Conservation (phyloP, 129 eudicot genomes). For the Saposhnikovia divaricata region DNA sequence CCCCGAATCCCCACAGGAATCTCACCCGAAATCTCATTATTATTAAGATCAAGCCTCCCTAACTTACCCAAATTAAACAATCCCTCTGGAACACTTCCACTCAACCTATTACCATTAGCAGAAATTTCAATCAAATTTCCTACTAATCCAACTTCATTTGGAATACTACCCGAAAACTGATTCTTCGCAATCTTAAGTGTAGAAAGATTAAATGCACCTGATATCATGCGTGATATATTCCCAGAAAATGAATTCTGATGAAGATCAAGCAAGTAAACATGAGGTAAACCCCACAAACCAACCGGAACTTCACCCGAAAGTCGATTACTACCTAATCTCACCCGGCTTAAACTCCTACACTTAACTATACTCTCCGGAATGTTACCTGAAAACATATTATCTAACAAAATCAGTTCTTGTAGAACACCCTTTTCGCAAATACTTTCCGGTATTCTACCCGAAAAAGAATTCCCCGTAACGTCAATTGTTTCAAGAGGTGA, state of each 20-base stretch:
- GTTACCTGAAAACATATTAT: conserved; percentile 54
- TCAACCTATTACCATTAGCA: conserved; percentile 40
- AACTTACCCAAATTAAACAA: conserved; percentile 39
- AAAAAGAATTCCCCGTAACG: conserved; percentile 42
- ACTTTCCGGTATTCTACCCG: conserved; percentile 50
- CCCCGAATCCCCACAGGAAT: conserved; percentile 29
- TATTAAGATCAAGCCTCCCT: conserved; percentile 40
- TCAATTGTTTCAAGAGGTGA: conserved; percentile 51
- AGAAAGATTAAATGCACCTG: conserved; percentile 61
- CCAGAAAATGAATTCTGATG: conserved; percentile 57
- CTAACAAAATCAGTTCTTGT: conserved; percentile 41
- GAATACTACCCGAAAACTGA: conserved; percentile 47
- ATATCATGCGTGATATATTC: conserved; percentile 32
- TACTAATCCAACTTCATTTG: conserved; percentile 47
- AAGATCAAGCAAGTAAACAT: conserved; percentile 60
- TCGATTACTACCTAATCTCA: conserved; percentile 41
- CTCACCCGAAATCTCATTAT: conserved; percentile 39
- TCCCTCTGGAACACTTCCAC: conserved; percentile 47
- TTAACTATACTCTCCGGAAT: conserved; percentile 48
- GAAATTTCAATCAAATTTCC: conserved; percentile 37
- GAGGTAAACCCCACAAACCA: conserved; percentile 72
- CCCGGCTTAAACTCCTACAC: conserved; percentile 45
- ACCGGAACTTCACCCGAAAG: conserved; percentile 64
- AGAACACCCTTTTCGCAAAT: conserved; percentile 52
- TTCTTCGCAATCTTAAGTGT: conserved; percentile 37